Conservation (phyloP, 2,329 filamentous ascomycete species). For the Scytalidium sp. region DNA sequence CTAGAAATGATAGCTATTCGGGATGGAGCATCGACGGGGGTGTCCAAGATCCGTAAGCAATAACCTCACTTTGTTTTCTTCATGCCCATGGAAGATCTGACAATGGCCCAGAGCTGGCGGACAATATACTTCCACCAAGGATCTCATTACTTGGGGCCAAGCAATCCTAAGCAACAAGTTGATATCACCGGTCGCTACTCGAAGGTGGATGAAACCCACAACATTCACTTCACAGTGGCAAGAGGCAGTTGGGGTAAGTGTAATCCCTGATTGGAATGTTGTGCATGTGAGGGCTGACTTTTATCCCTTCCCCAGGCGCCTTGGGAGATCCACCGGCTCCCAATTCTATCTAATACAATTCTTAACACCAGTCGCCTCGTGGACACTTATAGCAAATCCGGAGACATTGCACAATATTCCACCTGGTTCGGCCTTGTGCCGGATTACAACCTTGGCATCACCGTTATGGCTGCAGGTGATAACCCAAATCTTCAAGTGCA, state of each 20-base stretch:
- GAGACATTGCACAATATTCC: constrained; percentile 37
- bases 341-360: constrained; percentile 8
- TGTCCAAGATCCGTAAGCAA: constrained; percentile 12
- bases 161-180: constrained; percentile 17
- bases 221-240: constrained; percentile 15
- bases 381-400: constrained; percentile 39
- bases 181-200: constrained; percentile 16
- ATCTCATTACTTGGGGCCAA: constrained; percentile 21
- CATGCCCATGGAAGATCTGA: too few relatives aligned
- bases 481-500: constrained; percentile 3
- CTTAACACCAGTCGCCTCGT: constrained; percentile 15
- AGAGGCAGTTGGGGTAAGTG: constrained; percentile 15
- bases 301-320: constrained; percentile 10
- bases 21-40: constrained; percentile 7
- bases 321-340: constrained; percentile 30
- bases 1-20: constrained; percentile 1
- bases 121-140: constrained; percentile 32
- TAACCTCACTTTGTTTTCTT: not conserved
- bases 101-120: constrained; percentile 35
- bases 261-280: not conserved
- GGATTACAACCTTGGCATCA: constrained; percentile 40
- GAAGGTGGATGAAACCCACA: constrained; percentile 22
- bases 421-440: constrained; percentile 37
- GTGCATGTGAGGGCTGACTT: not conserved
- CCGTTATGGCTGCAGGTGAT: constrained; percentile 33